Base-by-base conservation (phyloP, 305 asterid genomes). In the Solanum chacoense region DNA sequence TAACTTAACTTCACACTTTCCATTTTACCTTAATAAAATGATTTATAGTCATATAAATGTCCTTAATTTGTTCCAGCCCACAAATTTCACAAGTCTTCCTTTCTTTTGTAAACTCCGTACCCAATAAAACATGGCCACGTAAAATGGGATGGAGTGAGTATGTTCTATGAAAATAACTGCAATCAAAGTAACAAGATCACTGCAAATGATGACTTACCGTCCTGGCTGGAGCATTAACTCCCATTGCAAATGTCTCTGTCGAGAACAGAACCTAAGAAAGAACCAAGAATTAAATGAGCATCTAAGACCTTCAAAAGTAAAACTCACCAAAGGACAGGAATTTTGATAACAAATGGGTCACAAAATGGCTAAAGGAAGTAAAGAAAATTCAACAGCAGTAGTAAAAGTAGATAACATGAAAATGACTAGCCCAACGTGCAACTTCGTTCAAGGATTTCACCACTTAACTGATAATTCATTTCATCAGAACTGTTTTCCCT, bases 241-340 rank as follows among this genome's bases (percentile, higher is more conserved):
- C 99, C 99, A 97, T 97, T 71, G 99, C 99, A 93, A 97, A 97
- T 91, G 99, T 97, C 97, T 97, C 99, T 3, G 99, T 97, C 85
- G 99, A 97, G 92, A 96, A 96, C 85, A 97, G 92, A 89, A 97
- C 94, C 99, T 97, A 78, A 91, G 87, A 85, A 87, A 90, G 67
- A 79, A 90, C 42, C 88, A 92, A 90, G 24, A 90, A 74, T 59
- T 87, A 88, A 89, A 89, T 85, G 84, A 88, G 31, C 74, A 77
- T 34, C 74, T 76, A 35, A 87, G 42, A 40, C 45, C 45, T 42
- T 71, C 31, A 55, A 71, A 89, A 88, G 76, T 11, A 84, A 55
- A 83, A 50, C 42, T 83, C 29, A 83, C 87, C 42, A 29, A 84
- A 55, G 35, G 22, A 55, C 7, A 55, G 22, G 85, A 84, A 55